A percentile compares a stretch with the other conserved stretches of the same genome.
Evolutionary conservation across 495 filamentous ascomycete species (phyloP).

Genomic region (Physcia stellaris): DNA sequence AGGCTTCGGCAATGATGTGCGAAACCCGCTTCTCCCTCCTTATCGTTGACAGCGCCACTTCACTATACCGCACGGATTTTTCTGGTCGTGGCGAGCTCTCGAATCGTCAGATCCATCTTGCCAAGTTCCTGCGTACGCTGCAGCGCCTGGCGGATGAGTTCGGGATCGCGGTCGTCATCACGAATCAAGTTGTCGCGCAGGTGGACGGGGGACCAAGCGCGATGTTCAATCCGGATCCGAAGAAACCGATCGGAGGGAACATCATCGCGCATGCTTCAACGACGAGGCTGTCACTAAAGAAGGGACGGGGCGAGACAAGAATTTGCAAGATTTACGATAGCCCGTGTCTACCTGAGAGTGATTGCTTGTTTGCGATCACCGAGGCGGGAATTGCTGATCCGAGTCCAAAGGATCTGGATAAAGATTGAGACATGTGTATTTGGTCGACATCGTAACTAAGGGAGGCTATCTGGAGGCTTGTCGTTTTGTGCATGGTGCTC

Average conservation of each 20-base stretch:
- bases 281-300: conserved; percentile 80
- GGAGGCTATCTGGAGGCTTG: too few species aligned
- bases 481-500: too few species aligned
- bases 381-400: conserved; percentile 96
- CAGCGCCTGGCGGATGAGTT: conserved; percentile 95
- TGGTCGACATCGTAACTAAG: too few species aligned
- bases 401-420: conserved; percentile 88
- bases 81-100: conserved; percentile 86
- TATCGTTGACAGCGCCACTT: conserved; percentile 88
- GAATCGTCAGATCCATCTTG: conserved; percentile 78
- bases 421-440: too few species aligned
- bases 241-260: conserved; percentile 97
- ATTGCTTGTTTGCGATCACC: conserved; percentile 92
- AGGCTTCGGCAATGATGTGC: conserved; percentile 97
- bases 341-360: conserved; percentile 89
- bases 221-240: conserved; percentile 98
- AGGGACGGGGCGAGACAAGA: conserved; percentile 86
- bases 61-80: conserved; percentile 93
- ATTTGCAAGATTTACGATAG: conserved; percentile 99
- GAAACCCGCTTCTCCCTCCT: conserved; percentile 94
- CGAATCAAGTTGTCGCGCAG: conserved; percentile 96
- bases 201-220: conserved; percentile 89
- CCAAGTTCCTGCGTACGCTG: conserved; percentile 92
- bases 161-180: conserved; percentile 96
- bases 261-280: conserved; percentile 97